Evolutionary conservation across 2,329 filamentous ascomycete species (phyloP).

Genomic region (Gyromitra esculenta): DNA sequence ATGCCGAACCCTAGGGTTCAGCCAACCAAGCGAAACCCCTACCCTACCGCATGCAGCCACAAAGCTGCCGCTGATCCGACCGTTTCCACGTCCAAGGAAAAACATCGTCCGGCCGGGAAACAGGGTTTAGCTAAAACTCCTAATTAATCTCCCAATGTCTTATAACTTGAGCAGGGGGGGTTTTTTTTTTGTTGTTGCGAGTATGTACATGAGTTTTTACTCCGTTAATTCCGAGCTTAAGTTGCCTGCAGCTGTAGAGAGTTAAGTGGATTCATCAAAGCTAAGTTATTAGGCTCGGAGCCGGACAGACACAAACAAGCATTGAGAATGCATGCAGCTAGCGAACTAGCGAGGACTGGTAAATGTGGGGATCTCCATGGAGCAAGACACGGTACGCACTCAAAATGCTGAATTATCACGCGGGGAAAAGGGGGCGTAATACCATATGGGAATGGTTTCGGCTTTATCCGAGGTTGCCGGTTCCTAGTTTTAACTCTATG

Average conservation of each 20-base stretch:
- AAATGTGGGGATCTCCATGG: not conserved
- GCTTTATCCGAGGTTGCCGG: not conserved
- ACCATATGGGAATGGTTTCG: not conserved
- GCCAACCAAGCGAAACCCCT: not conserved
- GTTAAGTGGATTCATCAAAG: too few relatives aligned
- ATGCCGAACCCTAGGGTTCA: too few relatives aligned
- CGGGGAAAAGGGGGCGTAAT: too few relatives aligned
- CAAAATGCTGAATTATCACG: too few relatives aligned
- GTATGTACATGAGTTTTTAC: too few relatives aligned
- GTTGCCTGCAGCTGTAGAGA: too few relatives aligned
- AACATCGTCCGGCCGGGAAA: constrained; percentile 28
- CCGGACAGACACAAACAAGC: not conserved
- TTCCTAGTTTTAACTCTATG: not conserved
- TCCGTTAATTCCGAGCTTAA: too few relatives aligned
- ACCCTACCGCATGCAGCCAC: too few relatives aligned
- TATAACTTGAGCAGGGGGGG: too few relatives aligned
- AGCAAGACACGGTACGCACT: too few relatives aligned
- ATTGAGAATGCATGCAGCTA: not conserved
- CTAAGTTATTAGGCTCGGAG: too few relatives aligned
- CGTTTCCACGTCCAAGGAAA: not conserved
- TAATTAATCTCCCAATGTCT: not conserved
- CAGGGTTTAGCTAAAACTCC: not conserved
- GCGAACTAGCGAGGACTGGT: not conserved
- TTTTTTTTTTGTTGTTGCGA: too few relatives aligned
- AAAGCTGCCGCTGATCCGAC: not conserved